Evolutionary conservation across 176 grass and related monocot species (phyloP).

Genomic region (Dendrocalamus sinicus): DNA sequence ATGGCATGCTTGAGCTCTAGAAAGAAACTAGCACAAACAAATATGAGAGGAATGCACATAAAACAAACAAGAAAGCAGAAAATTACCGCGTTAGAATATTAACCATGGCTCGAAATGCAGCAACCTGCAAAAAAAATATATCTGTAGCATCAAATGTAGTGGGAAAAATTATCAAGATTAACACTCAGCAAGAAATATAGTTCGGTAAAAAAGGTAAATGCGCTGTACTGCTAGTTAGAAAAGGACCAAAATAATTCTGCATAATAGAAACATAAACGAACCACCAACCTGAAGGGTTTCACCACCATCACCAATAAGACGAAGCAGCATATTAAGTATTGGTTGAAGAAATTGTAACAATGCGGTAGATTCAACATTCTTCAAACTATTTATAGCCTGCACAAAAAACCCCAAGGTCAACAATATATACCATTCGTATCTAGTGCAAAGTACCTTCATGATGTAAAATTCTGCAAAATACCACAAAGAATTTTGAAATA

Average conservation of each 20-base stretch:
- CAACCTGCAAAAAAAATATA: slow-evolving; percentile 63
- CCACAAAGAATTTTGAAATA: slow-evolving; percentile 22
- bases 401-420: slow-evolving; percentile 34
- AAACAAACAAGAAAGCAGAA: slow-evolving; percentile 37
- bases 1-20: slow-evolving; percentile 26
- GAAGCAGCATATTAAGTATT: slow-evolving; percentile 98
- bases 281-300: slow-evolving; percentile 96
- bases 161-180: slow-evolving; percentile 33
- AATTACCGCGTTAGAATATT: slow-evolving; percentile 94
- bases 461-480: slow-evolving; percentile 20
- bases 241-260: slow-evolving; percentile 15
- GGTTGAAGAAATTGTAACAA: slow-evolving; percentile 94
- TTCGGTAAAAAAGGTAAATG: background rate
- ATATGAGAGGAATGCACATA: slow-evolving; percentile 20
- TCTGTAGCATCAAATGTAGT: slow-evolving; percentile 34
- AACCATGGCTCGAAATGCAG: slow-evolving; percentile 98
- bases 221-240: background rate
- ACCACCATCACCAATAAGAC: slow-evolving; percentile 99
- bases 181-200: slow-evolving; percentile 19
- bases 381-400: slow-evolving; percentile 99
- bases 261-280: slow-evolving; percentile 45
- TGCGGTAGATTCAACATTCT: slow-evolving; percentile 94
- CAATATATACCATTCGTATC: slow-evolving; percentile 7
- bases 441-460: slow-evolving; percentile 20
- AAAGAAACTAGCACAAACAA: slow-evolving; percentile 37